phyloP scores from a whole-genome alignment of 805 yeast species.

The Pichia exigua region DNA sequence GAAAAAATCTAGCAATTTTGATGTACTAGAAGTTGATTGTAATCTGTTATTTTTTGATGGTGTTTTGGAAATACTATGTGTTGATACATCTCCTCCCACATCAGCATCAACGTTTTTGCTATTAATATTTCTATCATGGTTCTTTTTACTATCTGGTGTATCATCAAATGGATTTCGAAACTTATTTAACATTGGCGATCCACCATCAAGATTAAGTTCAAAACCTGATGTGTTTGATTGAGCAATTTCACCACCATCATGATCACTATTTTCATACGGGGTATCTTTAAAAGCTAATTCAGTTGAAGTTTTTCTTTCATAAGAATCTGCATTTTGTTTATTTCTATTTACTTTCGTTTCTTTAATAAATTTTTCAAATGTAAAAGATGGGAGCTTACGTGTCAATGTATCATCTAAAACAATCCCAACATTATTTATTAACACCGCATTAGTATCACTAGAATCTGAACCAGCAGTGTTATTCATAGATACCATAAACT shows the following conservation, averaged over 20 bases:
- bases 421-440: background rate
- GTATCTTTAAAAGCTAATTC: background rate
- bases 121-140: background rate
- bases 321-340: background rate
- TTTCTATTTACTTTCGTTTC: background rate
- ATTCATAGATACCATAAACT: background rate
- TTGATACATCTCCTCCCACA: background rate
- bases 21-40: background rate
- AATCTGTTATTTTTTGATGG: background rate
- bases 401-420: conserved; percentile 10
- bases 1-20: background rate
- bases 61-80: background rate
- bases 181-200: conserved; percentile 22
- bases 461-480: background rate
- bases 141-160: conserved; percentile 16
- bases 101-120: background rate
- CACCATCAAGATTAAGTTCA: conserved; percentile 2
- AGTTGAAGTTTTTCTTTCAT: background rate
- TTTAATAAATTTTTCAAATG: conserved; percentile 6
- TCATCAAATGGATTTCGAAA: conserved; percentile 33
- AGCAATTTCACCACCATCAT: background rate
- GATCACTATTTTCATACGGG: background rate
- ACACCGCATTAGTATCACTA: background rate
- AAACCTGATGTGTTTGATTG: conserved; percentile 4
- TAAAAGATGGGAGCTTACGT: conserved; percentile 5